Base-by-base conservation (phyloP, 1,284 basidiomycete genomes). In the Spongispora temasekensis region DNA sequence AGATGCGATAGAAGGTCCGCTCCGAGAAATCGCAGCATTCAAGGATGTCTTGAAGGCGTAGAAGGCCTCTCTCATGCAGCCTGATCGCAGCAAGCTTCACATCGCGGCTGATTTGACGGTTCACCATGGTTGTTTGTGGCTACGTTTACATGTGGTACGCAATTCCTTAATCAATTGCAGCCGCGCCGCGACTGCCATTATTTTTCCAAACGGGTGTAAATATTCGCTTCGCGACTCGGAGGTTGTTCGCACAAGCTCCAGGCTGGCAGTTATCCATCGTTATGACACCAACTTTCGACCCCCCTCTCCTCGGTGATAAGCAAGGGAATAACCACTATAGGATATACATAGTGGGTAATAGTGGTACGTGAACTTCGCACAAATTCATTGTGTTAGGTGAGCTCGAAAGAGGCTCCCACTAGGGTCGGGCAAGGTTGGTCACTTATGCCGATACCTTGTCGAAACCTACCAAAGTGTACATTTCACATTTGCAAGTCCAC, bases 271-370 rank as follows among this genome's bases (percentile, higher is more conserved):
- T 8, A 50, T 12, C 17, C n/a, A n/a, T 9, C 28, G 27, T 30
- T 48, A 53, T 44, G 40, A 70, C 73, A 71, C 34, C 59, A 31
- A 28, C n/a, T 42, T 50, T 32, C 34, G 51, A 42, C 42, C 71
- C 75, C 17, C 76, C 84, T 53, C 73, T 87, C 13, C 70, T 78
- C 17, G 84, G 86, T 44, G 81, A 85, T 62, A 75, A 67, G 15
- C 58, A 77, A 5, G 83, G 84, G 1, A 71, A 65, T 5, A n/a
- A n/a, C n/a, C n/a, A n/a, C n/a, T 87, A 81, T 65, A 79, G 76
- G 57, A 72, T 88, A 46, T 76, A 79, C 42, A 64, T 87, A 13
- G 70, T 83, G 15, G 85, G 85, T 44, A 87, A 87, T 65, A 82
- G 81, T 68, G 84, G 84, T 83, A 72, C 34, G 72, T 64, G 19